Conservation (phyloP, 495 filamentous ascomycete genomes). For the Tuber calosporum region DNA sequence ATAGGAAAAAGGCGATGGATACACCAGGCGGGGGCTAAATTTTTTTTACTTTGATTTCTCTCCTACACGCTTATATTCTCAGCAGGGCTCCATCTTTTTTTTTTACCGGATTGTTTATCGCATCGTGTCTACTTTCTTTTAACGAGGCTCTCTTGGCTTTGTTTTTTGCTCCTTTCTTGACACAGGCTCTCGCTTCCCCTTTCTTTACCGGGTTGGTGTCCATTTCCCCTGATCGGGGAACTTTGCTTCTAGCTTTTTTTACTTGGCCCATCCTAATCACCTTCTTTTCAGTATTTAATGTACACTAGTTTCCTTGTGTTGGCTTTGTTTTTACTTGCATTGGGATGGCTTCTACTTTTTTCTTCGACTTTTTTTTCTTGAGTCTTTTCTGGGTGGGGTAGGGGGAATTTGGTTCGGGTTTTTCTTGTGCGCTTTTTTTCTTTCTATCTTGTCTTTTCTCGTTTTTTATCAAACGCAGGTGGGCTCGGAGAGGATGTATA, state of each 20-base stretch:
- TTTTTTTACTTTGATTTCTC: constrained; percentile 1
- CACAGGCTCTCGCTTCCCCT: constrained; percentile 15
- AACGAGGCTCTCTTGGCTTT: constrained; percentile 32
- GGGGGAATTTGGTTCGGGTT: constrained; percentile 24
- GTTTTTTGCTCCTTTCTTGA: constrained; percentile 20
- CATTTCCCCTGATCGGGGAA: constrained; percentile 20
- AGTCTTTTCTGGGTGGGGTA: constrained; percentile 21
- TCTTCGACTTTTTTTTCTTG: constrained; percentile 34
- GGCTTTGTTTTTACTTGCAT: constrained; percentile 26
- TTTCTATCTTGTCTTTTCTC: constrained; percentile 8
- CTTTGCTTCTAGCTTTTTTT: constrained; percentile 15
- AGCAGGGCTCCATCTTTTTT: neutral
- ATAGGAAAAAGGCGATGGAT: constrained; percentile 35
- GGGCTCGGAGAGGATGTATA: constrained; percentile 35
- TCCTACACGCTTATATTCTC: neutral
- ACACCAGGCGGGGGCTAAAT: constrained; percentile 38
- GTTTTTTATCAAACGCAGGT: constrained; percentile 8
- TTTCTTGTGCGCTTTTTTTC: constrained; percentile 28
- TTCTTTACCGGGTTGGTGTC: constrained; percentile 35
- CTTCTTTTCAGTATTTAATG: constrained; percentile 30
- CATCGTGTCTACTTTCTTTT: constrained; percentile 33
- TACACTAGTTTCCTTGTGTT: constrained; percentile 37
- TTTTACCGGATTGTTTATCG: constrained; percentile 24
- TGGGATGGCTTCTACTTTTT: constrained; percentile 31
- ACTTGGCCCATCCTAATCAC: constrained; percentile 31